Evolutionary conservation across 179 eudicot genomes (phyloP), one percentile per base, ranked within the genome.

Genomic region (Spinacia oleracea): DNA sequence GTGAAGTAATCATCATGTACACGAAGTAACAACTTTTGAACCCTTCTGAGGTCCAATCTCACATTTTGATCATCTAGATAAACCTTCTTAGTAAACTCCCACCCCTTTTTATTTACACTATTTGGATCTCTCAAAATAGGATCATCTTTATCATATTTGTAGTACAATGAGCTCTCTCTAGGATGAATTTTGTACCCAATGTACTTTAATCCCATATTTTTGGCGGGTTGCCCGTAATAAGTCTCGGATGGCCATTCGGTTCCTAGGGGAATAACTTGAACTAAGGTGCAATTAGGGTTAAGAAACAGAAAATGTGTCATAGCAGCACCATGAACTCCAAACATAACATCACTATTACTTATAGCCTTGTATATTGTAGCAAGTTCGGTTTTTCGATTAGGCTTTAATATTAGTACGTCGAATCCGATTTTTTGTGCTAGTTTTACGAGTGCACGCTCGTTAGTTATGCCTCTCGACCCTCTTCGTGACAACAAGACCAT

Each of bases 291-390:
- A 3, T 89, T 85, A 0, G 96, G 92, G 35, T 48, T 88, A 81
- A 93, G 83, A 80, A 95, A 95, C 23, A 95, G 88, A 51, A 91
- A 88, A 82, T 95, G 97, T 11, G 98, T 91, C 98, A 93, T 90
- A 78, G 93, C 98, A 3, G 98, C 98, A 34, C 98, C 98, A 68
- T 95, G 98, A 70, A 91, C 97, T 34, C 98, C 98, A 38, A 95
- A 72, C 89, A 91, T 84, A 20, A 91, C 92, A 77, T 95, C 94
- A 42, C 98, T 90, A 0, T 87, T 84, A 76, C 91, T 90, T 12
- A 95, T 85, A 55, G 68, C 82, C 7, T 86, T 79, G 45, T 91
- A 95, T 31, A 91, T 87, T 71, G 82, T 93, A 1, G 89, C 92
- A 42, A 95, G 74, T 77, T 95, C 92, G 1, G 91, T 82, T 6